Evolutionary conservation across 2,329 filamentous ascomycete species (phyloP).

Genomic region (Periconia macrospinosa): DNA sequence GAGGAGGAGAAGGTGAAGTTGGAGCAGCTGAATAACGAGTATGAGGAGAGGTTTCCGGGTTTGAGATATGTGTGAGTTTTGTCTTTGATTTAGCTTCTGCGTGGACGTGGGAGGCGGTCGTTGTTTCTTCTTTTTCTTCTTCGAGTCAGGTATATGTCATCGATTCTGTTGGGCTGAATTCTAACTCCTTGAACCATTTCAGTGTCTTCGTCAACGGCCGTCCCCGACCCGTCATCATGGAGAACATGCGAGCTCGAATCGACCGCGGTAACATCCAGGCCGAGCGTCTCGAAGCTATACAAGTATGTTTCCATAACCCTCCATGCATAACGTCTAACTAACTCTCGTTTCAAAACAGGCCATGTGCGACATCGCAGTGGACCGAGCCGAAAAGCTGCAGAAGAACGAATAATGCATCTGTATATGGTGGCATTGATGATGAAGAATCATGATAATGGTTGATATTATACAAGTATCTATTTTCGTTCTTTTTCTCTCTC

Average conservation of each 20-base stretch:
- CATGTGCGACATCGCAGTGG: slow-evolving; percentile 88
- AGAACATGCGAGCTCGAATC: slow-evolving; percentile 78
- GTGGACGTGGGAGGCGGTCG: no score
- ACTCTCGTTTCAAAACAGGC: slow-evolving; percentile 56
- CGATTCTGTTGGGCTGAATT: neutral
- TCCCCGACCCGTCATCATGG: slow-evolving; percentile 72
- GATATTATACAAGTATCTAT: no score
- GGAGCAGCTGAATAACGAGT: slow-evolving; percentile 69
- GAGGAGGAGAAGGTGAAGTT: slow-evolving; percentile 61
- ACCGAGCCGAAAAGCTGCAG: slow-evolving; percentile 67
- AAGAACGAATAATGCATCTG: neutral
- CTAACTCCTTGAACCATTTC: neutral
- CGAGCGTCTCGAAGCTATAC: slow-evolving; percentile 74
- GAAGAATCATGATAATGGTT: no score
- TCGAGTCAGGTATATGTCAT: neutral
- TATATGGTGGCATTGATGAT: neutral
- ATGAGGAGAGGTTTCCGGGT: slow-evolving; percentile 79
- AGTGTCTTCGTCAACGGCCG: slow-evolving; percentile 87
- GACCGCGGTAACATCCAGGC: slow-evolving; percentile 63
- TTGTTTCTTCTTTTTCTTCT: neutral
- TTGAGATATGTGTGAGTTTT: slow-evolving; percentile 76
- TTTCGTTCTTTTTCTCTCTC: no score
- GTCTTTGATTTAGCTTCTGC: no score
- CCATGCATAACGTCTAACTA: neutral
- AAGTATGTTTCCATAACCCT: slow-evolving; percentile 55